phyloP scores from a whole-genome alignment of 2,329 filamentous ascomycete species.

The Fusarium subtropicale region DNA sequence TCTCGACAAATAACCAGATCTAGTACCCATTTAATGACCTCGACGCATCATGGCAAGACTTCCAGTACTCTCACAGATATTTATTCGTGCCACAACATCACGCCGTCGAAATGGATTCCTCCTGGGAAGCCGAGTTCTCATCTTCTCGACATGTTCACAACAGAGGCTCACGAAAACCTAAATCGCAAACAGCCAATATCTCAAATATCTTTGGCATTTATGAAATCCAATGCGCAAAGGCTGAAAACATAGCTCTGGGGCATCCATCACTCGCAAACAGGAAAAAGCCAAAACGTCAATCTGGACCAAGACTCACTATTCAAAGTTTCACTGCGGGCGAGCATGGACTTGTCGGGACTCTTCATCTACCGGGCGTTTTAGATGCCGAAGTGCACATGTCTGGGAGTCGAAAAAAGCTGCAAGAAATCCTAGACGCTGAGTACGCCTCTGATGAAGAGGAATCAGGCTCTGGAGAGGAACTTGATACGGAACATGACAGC shows the following conservation, averaged over 20 bases:
- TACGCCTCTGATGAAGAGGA: fast-evolving
- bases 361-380: constrained; percentile 1
- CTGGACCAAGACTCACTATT: not conserved
- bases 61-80: not conserved
- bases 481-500: not conserved
- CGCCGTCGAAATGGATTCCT: not conserved
- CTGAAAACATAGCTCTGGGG: not conserved
- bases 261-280: not conserved
- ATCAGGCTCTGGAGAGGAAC: not conserved
- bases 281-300: not conserved
- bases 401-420: constrained; percentile 12
- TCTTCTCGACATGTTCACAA: constrained; percentile 14
- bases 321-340: not conserved
- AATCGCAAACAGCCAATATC: not conserved
- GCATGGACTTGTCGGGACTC: not conserved
- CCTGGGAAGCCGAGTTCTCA: not conserved
- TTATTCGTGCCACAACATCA: fast-evolving
- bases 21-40: not conserved
- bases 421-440: not conserved
- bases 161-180: not conserved
- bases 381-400: constrained; percentile 12
- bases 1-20: not conserved
- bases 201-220: constrained; percentile 9
- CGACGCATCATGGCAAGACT: not conserved
- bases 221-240: constrained; percentile 11